Percentiles rank a stretch among this genome's conserved stretches.
Conservation (phyloP, 257 asterid species). For the Forsythia viridissima region DNA sequence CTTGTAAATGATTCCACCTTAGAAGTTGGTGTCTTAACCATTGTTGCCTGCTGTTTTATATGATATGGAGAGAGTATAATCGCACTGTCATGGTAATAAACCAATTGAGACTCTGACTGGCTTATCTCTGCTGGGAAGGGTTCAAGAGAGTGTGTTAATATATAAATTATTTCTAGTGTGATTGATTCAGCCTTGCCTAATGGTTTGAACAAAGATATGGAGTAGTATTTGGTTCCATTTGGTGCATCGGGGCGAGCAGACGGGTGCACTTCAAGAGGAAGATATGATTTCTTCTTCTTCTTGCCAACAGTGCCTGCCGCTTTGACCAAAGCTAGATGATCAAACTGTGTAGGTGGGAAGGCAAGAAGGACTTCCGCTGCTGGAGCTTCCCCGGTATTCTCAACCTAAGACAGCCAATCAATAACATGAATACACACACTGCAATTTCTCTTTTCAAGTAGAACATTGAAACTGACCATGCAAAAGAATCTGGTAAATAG, state of each 20-base stretch:
- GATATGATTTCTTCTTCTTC: constrained; percentile 76
- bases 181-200: constrained; percentile 64
- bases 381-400: constrained; percentile 65
- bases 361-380: constrained; percentile 77
- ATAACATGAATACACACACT: constrained; percentile 20
- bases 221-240: constrained; percentile 70
- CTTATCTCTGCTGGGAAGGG: constrained; percentile 91
- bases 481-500: neutral
- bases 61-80: constrained; percentile 78
- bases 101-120: constrained; percentile 93
- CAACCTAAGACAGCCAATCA: constrained; percentile 56
- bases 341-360: constrained; percentile 71
- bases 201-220: constrained; percentile 57
- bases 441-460: constrained; percentile 13
- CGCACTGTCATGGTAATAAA: constrained; percentile 92
- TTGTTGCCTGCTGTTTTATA: constrained; percentile 73
- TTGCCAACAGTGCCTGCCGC: constrained; percentile 70
- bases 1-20: constrained; percentile 89
- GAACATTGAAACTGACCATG: neutral
- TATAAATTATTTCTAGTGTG: constrained; percentile 68
- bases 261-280: constrained; percentile 70
- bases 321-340: constrained; percentile 75
- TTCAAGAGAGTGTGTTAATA: constrained; percentile 80
- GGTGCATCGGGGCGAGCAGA: constrained; percentile 60
- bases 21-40: constrained; percentile 69